Evolutionary conservation across 2,329 filamentous ascomycete species (phyloP), one percentile per base, ranked within the genome.

Genomic region (Colletotrichum sp.): DNA sequence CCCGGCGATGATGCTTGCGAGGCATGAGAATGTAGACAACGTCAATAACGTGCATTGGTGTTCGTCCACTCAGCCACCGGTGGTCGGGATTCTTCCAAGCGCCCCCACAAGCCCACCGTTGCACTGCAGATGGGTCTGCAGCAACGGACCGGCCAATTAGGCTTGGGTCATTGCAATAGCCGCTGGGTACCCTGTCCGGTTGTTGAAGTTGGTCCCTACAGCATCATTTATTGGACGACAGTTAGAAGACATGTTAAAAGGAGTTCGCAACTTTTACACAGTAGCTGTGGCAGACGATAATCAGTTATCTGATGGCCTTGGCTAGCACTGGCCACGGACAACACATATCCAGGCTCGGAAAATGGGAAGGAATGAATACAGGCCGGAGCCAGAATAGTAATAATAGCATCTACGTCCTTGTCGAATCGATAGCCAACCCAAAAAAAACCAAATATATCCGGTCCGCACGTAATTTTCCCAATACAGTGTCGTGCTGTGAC

Each of bases 391-490:
- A 76, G 64, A 74, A 65, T 32, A 76, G 49, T 74, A 76, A 65
- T 76, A 76, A 39, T 73, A 60, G 44, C 73, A 73, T 73, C 69
- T 73, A 76, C 63, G 36, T 68, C 73, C 69, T 68, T 63, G n/a
- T 72, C 57, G 69, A 63, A 63, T 55, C 57, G 72, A 44, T 34
- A 59, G 49, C 73, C 64, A 72, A 68, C 69, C 73, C 32, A 9
- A 68, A 75, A 68, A 64, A 75, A 68, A 44, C 62, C 69, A 49
- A 72, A 6, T 68, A 49, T 76, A 76, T 76, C 64, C 64, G 13
- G 15, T 39, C 57, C 64, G 65, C 63, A 28, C 39, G 32, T 15
- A 39, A 44, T 18, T 57, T 69, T 73, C 64, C 60, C 65, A 59
- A 21, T 65, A 59, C 57, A n/a, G 44, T 68, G 68, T 62, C 59